phyloP scores from a whole-genome alignment of 2,329 filamentous ascomycete genomes.

The Alternaria sp. region DNA sequence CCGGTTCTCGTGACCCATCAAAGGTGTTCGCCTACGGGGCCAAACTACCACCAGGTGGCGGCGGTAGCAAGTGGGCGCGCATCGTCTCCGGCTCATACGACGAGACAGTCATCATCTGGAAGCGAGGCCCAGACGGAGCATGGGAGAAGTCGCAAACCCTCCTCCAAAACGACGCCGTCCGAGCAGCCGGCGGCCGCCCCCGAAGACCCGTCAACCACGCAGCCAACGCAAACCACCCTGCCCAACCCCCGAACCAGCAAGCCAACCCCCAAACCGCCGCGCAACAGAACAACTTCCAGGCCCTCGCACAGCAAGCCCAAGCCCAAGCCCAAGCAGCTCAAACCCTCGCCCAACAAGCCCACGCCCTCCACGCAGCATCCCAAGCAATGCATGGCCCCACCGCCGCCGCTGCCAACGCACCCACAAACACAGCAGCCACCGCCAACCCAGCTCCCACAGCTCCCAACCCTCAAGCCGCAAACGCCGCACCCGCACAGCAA shows the following conservation, averaged over 20 bases:
- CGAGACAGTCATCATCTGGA: constrained; percentile 94
- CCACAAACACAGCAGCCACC: constrained; percentile 5
- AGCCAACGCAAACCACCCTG: constrained; percentile 23
- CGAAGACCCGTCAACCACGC: constrained; percentile 36
- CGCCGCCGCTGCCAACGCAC: constrained; percentile 11
- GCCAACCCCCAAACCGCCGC: constrained; percentile 13
- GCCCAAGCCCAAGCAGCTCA: constrained; percentile 45
- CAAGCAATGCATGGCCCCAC: constrained; percentile 32
- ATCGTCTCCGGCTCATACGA: constrained; percentile 98
- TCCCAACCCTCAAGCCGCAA: constrained; percentile 15
- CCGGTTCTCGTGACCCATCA: constrained; percentile 75
- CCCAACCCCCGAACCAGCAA: constrained; percentile 25
- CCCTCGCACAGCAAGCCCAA: constrained; percentile 46
- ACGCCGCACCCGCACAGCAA: constrained; percentile 21
- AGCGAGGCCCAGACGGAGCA: constrained; percentile 79
- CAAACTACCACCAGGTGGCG: constrained; percentile 87
- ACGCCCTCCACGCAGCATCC: constrained; percentile 44
- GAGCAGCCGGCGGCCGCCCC: constrained; percentile 54
- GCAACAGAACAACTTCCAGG: constrained; percentile 40
- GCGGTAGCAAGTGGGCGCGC: constrained; percentile 86
- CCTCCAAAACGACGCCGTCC: constrained; percentile 72
- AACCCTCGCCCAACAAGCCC: constrained; percentile 42
- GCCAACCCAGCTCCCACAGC: constrained; percentile 6
- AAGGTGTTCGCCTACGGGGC: constrained; percentile 82
- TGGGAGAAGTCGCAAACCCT: constrained; percentile 82